Percentiles rank a stretch among this genome's conserved stretches.
phyloP scores from a whole-genome alignment of 768 basidiomycete genomes.

The Trametes gibbosa region DNA sequence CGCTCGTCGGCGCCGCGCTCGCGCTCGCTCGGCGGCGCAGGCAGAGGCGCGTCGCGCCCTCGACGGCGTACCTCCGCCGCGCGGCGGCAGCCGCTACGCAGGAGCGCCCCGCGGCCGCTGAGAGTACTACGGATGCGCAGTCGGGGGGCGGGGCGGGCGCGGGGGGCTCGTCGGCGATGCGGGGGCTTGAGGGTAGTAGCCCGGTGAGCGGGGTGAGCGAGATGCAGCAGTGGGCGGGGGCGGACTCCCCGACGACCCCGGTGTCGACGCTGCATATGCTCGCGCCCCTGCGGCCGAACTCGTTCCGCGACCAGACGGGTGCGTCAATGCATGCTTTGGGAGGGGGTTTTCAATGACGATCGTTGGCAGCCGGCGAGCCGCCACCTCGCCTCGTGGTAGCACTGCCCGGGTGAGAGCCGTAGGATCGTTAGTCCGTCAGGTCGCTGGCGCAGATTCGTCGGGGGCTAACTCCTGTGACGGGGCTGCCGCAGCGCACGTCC shows the following conservation, averaged over 20 bases:
- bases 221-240: not conserved
- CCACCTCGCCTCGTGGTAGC: no score
- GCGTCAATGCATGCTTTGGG: not conserved
- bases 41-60: conserved; percentile 5
- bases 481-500: no score
- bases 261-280: not conserved
- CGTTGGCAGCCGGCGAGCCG: no score
- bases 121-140: not conserved
- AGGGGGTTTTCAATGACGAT: not conserved
- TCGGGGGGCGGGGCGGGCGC: not conserved
- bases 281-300: not conserved
- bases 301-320: not conserved
- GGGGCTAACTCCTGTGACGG: no score
- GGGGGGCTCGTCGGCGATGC: no score
- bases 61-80: conserved; percentile 1
- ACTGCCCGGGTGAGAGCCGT: no score
- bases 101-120: not conserved
- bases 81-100: not conserved
- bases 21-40: not conserved
- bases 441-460: no score
- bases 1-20: not conserved
- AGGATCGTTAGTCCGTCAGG: no score
- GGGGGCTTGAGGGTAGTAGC: not conserved
- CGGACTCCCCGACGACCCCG: not conserved
- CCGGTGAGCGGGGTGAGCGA: not conserved